Evolutionary conservation across 1,284 basidiomycete genomes (phyloP), one percentile per base, ranked within the genome.

Genomic region (Papiliotrema terrestris): DNA sequence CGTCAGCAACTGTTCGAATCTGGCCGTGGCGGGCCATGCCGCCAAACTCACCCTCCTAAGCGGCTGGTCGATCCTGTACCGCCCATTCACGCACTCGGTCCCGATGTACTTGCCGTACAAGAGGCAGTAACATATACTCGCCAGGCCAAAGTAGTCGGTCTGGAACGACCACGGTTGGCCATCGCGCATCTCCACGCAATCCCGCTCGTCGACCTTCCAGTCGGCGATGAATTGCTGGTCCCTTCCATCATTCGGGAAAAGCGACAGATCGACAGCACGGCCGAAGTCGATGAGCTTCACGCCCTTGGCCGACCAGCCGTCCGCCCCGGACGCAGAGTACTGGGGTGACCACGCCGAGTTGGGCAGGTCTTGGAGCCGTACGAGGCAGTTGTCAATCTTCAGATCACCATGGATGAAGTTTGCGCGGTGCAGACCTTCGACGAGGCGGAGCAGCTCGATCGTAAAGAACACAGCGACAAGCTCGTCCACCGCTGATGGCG

Each of bases 331-430:
- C 1, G 86, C 83, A 45, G 85, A 81, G 77, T 98, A 98, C 22
- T 80, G 76, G 51, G 83, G 79, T 2, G 85, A 82, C 88, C 95
- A 94, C 0, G 83, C 80, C 2, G 84, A 79, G 0, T 81, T 76
- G 2, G 87, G 85, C 2, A 89, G 83, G 49, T 91, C 86, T 13
- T 92, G 89, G 26, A 98, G 81, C 3, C 96, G 85, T 8, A 98
- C 80, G 14, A 99, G 82, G 72, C 94, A 97, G 77, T 99, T 99
- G 79, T 99, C 96, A 71, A 98, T 97, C 81, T 99, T 99, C 65
- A 99, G 82, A 78, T 99, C 96, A 42, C 96, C 95, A 68, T 99
- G 96, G 63, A 99, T 88, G 78, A 98, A 88, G 17, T 89, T 88
- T 0, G 81, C 80, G 9, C 73, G 59, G 73, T 98, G 96, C 73